Conservation (phyloP, 108 stramenopile species). For the Cyclotella atomus region DNA sequence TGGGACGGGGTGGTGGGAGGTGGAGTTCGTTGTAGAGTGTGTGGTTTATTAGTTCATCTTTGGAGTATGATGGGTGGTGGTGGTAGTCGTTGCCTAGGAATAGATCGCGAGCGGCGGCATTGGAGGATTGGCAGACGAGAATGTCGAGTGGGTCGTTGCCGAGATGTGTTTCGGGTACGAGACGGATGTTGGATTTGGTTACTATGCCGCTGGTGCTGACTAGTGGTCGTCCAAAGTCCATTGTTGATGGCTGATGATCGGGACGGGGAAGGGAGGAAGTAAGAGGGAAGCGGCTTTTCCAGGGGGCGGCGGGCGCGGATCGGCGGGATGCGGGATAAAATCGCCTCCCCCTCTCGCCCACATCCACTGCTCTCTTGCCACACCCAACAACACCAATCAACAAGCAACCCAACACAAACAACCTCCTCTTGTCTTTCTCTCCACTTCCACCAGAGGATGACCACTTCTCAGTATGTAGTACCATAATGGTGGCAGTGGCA, state of each 20-base stretch:
- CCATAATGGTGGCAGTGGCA: too few species aligned
- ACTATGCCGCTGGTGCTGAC: conserved; percentile 36
- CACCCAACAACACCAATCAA: too few species aligned
- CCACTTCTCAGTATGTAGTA: too few species aligned
- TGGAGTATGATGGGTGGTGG: background rate
- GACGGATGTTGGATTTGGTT: conserved; percentile 48
- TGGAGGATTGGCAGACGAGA: conserved; percentile 55
- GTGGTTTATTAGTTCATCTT: conserved; percentile 43
- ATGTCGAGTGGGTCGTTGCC: conserved; percentile 39
- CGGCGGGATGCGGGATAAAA: too few species aligned
- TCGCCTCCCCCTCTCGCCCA: too few species aligned
- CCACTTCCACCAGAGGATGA: too few species aligned
- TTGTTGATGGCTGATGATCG: conserved; percentile 10
- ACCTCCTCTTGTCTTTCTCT: too few species aligned
- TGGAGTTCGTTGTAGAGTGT: conserved; percentile 64
- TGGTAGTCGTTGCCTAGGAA: conserved; percentile 59
- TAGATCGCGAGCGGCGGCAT: conserved; percentile 72
- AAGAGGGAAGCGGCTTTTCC: too few species aligned
- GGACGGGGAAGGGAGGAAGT: too few species aligned
- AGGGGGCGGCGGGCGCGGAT: too few species aligned
- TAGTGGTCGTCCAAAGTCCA: conserved; percentile 51
- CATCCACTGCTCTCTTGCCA: too few species aligned
- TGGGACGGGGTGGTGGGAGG: conserved; percentile 55
- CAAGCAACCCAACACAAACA: too few species aligned
- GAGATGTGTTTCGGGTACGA: conserved; percentile 31